Base-by-base conservation (phyloP, 1,139 yeast genomes). In the Sugiyamaella xylanicola region DNA sequence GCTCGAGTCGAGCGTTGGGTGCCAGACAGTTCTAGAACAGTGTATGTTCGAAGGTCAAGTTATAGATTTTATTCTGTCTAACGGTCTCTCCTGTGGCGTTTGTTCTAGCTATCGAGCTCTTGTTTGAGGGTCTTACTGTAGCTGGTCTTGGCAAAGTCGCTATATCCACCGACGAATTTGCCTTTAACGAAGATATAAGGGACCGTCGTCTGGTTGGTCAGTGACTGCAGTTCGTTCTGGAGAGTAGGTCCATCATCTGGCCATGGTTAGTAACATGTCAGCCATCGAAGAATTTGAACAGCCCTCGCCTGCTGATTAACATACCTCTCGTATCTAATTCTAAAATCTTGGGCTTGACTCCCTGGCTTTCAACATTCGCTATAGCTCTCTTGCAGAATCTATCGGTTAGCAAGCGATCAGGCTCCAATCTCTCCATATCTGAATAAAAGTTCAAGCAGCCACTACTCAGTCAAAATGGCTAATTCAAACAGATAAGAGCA, bases 281-380 rank as follows among this genome's bases (percentile, higher is more conserved):
- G 32, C 32, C 32, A 7, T 25, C 32, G 32, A 36, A 21, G 7
- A 20, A 21, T 41, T n/a, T n/a, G n/a, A n/a, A n/a, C n/a, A n/a
- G n/a, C n/a, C n/a, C n/a, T n/a, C n/a, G n/a, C n/a, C n/a, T n/a
- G n/a, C n/a, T n/a, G 13, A 11, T 17, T 16, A 16, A 55, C 63
- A 29, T 54, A 60, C 63, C 58, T 47, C 55, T 58, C 25, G 58
- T 49, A 46, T 65, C 66, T 8, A 65, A 60, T 35, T 65, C 63
- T 16, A 64, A 51, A 11, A 63, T 58, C 27, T 62, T 54, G 7
- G 68, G 61, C 29, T 57, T 50, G 9, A 59, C 61, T 9, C 62
- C 63, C 37, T 51, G 54, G 8, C 41, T 44, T 19, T 49, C 51
- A 22, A 55, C 47, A 22, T 45, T 48, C 19, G 58, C 43, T 15